Conservation (phyloP, 2,329 filamentous ascomycete genomes). For the Venturia nashicola region DNA sequence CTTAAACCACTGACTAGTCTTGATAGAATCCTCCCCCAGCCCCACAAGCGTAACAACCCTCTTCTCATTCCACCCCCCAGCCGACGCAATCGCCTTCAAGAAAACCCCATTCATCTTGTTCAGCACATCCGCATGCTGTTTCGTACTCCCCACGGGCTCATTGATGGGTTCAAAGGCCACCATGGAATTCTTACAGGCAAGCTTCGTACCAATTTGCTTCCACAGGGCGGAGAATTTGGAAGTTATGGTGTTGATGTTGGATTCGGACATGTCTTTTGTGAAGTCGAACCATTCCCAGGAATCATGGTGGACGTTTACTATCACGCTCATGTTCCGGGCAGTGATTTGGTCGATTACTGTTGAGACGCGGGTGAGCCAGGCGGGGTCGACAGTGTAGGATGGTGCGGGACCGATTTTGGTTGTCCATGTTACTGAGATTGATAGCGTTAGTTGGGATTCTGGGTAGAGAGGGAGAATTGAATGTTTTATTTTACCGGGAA, state of each 20-base stretch:
- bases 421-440: slow-evolving; percentile 39
- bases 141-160: slow-evolving; percentile 42
- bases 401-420: slow-evolving; percentile 43
- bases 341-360: slow-evolving; percentile 46
- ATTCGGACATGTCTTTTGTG: slow-evolving; percentile 22
- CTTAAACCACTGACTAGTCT: slow-evolving; percentile 44
- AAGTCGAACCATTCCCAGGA: slow-evolving; percentile 47
- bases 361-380: slow-evolving; percentile 45
- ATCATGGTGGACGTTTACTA: slow-evolving; percentile 50
- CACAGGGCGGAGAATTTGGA: slow-evolving; percentile 44
- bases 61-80: slow-evolving; percentile 43
- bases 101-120: slow-evolving; percentile 48
- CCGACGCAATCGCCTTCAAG: slow-evolving; percentile 38
- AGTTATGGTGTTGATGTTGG: slow-evolving; percentile 41
- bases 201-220: slow-evolving; percentile 43
- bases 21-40: slow-evolving; percentile 36
- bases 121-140: slow-evolving; percentile 36
- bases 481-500: slow-evolving; percentile 40
- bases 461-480: background rate
- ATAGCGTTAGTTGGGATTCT: background rate
- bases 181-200: slow-evolving; percentile 41
- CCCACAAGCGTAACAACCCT: slow-evolving; percentile 46
- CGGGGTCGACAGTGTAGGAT: slow-evolving; percentile 40
- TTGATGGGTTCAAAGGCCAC: slow-evolving; percentile 50
- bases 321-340: slow-evolving; percentile 36